Evolutionary conservation across 257 asterid species (phyloP), one percentile per base, ranked within the genome.

Genomic region (Jaltomata sinuosa): DNA sequence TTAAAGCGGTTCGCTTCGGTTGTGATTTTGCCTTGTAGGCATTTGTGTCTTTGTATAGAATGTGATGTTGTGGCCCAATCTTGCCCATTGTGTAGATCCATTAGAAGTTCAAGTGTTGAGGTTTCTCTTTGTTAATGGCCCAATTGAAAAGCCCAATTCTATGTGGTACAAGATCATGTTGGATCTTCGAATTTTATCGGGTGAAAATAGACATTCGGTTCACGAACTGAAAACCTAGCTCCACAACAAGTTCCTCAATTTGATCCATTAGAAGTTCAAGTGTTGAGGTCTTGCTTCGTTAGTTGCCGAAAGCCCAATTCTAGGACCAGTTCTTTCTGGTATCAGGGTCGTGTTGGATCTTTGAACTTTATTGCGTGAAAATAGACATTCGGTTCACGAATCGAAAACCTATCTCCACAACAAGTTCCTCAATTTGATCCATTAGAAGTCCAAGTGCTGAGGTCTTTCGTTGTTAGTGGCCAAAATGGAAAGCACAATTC

Each of bases 21-120:
- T 68, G 89, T 90, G 81, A 18, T 90, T 71, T 52, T 90, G 85
- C 93, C 93, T 53, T 90, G 93, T 55, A 85, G 91, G 59, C 93
- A 90, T 84, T 79, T 90, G 36, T 89, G 91, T 40, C 67, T 90
- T 0, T 90, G 93, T 69, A 42, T 42, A 50, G 84, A 74, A 32
- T 90, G 93, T 36, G 93, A 89, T 62, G 78, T 82, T 59, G 87
- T 83, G 64, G 91, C 89, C 27, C 90, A 78, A 81, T 83, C 83
- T 61, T 90, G 93, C 72, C 93, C 93, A 29, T 77, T 87, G 15
- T 90, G 93, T 64, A 61, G 55, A 8, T 80, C 87, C 8, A 15
- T 80, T 31, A 90, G 87, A 86, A 87, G 85, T 53, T 89, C 93
- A 3, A 90, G 93, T 69, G 84, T 90, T 22, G 93, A 87, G 83